A percentile compares a stretch with the other conserved stretches of the same genome.
These are phyloP conservation scores for Mycena vitilis DNA, from an alignment of 768 basidiomycete genomes.

Conservation along the genomic window DNA sequence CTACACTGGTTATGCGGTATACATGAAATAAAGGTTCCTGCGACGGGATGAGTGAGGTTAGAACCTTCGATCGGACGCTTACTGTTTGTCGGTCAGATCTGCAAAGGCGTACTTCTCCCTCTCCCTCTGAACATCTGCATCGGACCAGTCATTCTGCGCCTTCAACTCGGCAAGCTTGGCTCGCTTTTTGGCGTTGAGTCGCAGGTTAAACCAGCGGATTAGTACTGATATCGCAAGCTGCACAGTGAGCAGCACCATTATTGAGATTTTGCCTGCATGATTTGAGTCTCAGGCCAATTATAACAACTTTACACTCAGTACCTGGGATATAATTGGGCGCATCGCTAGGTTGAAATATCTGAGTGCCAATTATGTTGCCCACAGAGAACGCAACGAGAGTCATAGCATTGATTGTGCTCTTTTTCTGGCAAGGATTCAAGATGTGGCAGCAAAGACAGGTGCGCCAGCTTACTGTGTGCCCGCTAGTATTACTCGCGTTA, in stretches of 20 bases:
- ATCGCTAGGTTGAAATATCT: conserved; percentile 72
- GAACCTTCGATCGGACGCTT: conserved; percentile 7
- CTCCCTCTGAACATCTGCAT: conserved; percentile 67
- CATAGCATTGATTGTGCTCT: conserved; percentile 73
- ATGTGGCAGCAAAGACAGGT: not conserved
- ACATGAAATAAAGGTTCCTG: conserved; percentile 71
- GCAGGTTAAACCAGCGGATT: conserved; percentile 66
- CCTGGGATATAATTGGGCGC: conserved; percentile 49
- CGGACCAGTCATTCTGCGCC: conserved; percentile 64
- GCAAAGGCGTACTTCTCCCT: conserved; percentile 71
- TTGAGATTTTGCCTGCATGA: too few relatives aligned
- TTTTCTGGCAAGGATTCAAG: conserved; percentile 51
- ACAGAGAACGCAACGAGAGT: conserved; percentile 65
- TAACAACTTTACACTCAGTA: not conserved
- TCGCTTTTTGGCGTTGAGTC: conserved; percentile 62
- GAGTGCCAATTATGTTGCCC: conserved; percentile 72
- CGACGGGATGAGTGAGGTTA: not conserved
- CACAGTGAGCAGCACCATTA: conserved; percentile 56
- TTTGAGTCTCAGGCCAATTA: too few relatives aligned
- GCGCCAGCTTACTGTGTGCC: conserved; percentile 54
- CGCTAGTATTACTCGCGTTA: conserved; percentile 72
- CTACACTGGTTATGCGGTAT: conserved; percentile 54
- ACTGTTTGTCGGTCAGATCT: conserved; percentile 75
- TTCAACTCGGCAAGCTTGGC: conserved; percentile 56
- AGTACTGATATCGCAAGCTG: conserved; percentile 62